These are phyloP conservation scores for Aspergillus wentii DNA, from an alignment of 495 filamentous ascomycete genomes.

Conservation along the genomic window DNA sequence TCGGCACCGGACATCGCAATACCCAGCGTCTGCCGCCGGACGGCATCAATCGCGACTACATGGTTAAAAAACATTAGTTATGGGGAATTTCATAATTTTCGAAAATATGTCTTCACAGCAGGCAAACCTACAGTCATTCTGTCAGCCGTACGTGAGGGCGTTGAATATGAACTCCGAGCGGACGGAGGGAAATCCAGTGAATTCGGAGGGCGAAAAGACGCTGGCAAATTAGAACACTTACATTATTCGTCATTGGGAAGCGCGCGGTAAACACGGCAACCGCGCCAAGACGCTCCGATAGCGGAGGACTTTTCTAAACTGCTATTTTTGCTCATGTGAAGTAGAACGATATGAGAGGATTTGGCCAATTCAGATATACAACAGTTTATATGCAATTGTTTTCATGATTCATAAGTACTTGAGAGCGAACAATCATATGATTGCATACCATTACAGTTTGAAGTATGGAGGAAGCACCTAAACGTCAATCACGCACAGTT, in stretches of 20 bases:
- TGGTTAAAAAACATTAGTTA: conserved; percentile 4
- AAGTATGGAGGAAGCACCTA: too few species aligned
- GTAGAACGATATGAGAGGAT: too few species aligned
- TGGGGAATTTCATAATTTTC: background rate
- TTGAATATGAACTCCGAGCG: background rate
- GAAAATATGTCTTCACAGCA: too few species aligned
- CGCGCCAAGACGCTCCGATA: conserved; percentile 2
- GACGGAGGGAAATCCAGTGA: conserved; percentile 2
- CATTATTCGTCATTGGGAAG: conserved; percentile 3
- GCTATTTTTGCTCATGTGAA: too few species aligned
- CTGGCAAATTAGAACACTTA: conserved; percentile 1
- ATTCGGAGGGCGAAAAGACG: background rate
- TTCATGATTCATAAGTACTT: too few species aligned
- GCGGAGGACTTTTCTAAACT: background rate
- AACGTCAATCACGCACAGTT: too few species aligned
- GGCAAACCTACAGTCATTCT: conserved; percentile 18
- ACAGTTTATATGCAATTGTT: too few species aligned
- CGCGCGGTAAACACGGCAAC: conserved; percentile 1
- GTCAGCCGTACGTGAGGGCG: conserved; percentile 6
- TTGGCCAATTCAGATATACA: too few species aligned
- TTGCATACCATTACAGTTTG: too few species aligned
- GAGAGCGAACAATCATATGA: too few species aligned
- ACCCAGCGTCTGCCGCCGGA: conserved; percentile 20
- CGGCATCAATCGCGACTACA: conserved; percentile 29
- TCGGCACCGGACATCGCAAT: conserved; percentile 19